Evolutionary conservation across 148 eudicot genomes (phyloP).

Genomic region (Amaranthus hypochondriacus): DNA sequence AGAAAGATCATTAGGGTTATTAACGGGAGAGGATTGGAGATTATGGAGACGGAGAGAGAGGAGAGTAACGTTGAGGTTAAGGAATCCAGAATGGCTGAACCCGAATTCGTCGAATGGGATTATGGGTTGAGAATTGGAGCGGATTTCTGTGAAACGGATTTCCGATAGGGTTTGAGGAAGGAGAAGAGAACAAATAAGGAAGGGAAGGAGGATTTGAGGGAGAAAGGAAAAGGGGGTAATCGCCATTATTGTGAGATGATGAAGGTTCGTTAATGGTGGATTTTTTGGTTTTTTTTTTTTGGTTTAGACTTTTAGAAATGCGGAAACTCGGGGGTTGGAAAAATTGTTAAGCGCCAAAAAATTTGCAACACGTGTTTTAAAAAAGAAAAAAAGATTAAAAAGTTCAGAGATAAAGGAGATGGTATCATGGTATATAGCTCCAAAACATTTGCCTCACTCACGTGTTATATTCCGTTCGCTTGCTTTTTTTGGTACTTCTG

Average conservation of each 20-base stretch:
- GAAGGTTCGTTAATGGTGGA: background rate
- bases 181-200: conserved; percentile 9
- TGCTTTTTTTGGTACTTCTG: too few relatives aligned
- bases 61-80: conserved; percentile 42
- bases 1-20: conserved; percentile 29
- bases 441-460: too few relatives aligned
- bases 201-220: background rate
- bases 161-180: conserved; percentile 22
- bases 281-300: background rate
- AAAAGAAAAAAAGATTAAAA: too few relatives aligned
- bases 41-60: conserved; percentile 29
- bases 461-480: too few relatives aligned
- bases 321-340: too few relatives aligned
- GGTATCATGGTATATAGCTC: too few relatives aligned
- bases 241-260: conserved; percentile 6
- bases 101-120: conserved; percentile 65
- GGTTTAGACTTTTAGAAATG: too few relatives aligned
- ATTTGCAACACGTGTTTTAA: too few relatives aligned
- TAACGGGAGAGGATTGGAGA: background rate
- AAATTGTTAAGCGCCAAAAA: too few relatives aligned
- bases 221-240: background rate
- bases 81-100: conserved; percentile 44
- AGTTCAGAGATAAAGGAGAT: too few relatives aligned
- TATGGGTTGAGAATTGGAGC: conserved; percentile 38
- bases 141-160: conserved; percentile 36